These are phyloP conservation scores for Cajanus cajan DNA, from an alignment of 306 rosid species.

Conservation along the genomic window DNA sequence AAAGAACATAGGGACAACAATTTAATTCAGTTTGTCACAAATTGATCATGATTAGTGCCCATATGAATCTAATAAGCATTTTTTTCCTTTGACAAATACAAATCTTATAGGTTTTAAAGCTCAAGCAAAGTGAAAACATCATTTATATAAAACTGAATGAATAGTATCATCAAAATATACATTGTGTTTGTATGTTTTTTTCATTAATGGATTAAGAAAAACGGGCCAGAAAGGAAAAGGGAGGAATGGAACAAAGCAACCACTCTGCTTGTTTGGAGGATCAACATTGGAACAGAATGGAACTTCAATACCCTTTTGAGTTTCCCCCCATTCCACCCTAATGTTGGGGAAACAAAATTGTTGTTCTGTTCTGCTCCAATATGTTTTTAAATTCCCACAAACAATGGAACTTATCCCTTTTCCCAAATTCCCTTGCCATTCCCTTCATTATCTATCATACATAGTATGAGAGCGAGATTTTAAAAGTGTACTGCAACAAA, in stretches of 20 bases:
- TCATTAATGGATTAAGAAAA: not conserved
- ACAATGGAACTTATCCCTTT: not conserved
- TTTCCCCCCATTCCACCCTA: not conserved
- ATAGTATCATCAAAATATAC: not conserved
- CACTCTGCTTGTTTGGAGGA: not conserved
- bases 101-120: conserved; percentile 16
- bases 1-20: conserved; percentile 11
- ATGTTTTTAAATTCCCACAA: not conserved
- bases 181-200: not conserved
- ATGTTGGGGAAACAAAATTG: not conserved
- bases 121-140: conserved; percentile 13
- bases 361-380: not conserved
- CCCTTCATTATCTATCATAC: not conserved
- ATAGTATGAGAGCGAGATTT: not conserved
- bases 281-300: not conserved
- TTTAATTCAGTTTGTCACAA: conserved; percentile 10
- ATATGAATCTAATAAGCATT: conserved; percentile 10
- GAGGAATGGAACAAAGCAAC: not conserved
- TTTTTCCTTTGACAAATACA: not conserved
- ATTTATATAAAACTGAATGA: not conserved
- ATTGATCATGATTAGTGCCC: not conserved
- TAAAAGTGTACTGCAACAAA: conserved; percentile 17
- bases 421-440: not conserved
- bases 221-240: not conserved
- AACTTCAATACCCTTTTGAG: not conserved